These are phyloP conservation scores for Rhodotorula diobovata DNA, from an alignment of 768 basidiomycete genomes.

Conservation along the genomic window DNA sequence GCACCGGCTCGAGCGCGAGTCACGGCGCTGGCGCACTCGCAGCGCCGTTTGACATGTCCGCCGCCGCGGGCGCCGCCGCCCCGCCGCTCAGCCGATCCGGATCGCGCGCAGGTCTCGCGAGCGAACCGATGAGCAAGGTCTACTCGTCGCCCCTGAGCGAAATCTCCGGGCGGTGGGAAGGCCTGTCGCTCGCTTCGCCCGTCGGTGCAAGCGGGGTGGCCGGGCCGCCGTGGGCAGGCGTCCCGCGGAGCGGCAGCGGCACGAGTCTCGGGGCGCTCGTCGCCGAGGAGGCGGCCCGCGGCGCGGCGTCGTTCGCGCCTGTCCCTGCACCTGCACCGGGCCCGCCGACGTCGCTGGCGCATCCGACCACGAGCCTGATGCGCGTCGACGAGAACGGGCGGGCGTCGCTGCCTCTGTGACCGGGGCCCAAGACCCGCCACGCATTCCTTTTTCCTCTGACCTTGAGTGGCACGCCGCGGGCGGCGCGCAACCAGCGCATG, in stretches of 20 bases:
- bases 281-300: not conserved
- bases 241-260: not conserved
- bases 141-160: slow-evolving; percentile 9
- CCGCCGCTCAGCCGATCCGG: not conserved
- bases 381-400: slow-evolving; percentile 22
- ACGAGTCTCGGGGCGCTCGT: not conserved
- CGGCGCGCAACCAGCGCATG: too few relatives aligned
- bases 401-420: slow-evolving; percentile 12
- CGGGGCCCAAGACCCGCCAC: too few relatives aligned
- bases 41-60: not conserved
- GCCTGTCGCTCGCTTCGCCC: not conserved
- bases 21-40: not conserved
- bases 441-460: not conserved
- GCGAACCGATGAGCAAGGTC: slow-evolving; percentile 8
- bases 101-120: not conserved
- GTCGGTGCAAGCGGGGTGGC: not conserved
- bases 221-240: not conserved
- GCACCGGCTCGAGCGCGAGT: not conserved
- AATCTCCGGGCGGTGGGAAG: not conserved
- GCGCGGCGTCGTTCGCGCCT: too few relatives aligned
- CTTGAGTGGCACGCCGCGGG: not conserved
- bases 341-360: not conserved
- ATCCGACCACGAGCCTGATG: not conserved
- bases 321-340: not conserved
- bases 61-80: not conserved